Evolutionary conservation across 2,329 filamentous ascomycete genomes (phyloP).

Genomic region (Ophiocordyceps camponoti-leonardi): DNA sequence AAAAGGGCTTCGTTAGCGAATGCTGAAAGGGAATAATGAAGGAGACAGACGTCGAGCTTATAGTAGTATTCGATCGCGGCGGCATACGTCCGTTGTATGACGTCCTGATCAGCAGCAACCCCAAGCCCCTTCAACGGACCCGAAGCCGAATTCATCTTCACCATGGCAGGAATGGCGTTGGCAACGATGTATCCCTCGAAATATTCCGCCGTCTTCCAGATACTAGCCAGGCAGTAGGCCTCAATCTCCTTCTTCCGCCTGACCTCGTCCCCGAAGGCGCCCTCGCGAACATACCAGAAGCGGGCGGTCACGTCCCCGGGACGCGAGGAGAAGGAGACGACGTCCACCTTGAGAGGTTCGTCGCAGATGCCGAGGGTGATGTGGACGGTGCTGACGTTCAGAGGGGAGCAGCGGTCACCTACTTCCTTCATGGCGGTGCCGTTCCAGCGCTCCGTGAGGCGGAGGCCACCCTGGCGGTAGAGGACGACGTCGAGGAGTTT

Average conservation of each 20-base stretch:
- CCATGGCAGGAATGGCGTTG: constrained; percentile 11
- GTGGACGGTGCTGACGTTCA: constrained; percentile 14
- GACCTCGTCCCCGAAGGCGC: constrained; percentile 6
- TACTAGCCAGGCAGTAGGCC: constrained; percentile 22
- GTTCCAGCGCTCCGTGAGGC: constrained; percentile 24
- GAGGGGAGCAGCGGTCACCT: constrained; percentile 12
- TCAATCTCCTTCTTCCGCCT: constrained; percentile 14
- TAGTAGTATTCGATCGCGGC: constrained; percentile 7
- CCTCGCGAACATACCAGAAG: constrained; percentile 16
- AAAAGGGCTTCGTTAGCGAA: too few species aligned
- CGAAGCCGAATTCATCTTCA: constrained; percentile 6
- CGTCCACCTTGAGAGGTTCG: constrained; percentile 18
- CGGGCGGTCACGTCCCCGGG: constrained; percentile 20
- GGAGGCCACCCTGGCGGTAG: constrained; percentile 24
- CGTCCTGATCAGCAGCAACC: not conserved
- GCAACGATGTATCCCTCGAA: constrained; percentile 19
- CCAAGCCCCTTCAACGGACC: not conserved
- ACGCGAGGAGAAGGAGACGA: constrained; percentile 22
- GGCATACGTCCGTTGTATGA: constrained; percentile 8
- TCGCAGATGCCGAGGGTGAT: constrained; percentile 20
- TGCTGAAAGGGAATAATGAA: too few species aligned
- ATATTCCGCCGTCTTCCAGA: constrained; percentile 14
- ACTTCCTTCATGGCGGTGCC: constrained; percentile 24
- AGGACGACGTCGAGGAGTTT: constrained; percentile 23
- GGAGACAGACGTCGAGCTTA: constrained; percentile 6